Base-by-base conservation (phyloP, 2,329 filamentous ascomycete species). In the Lomentospora prolificans region DNA sequence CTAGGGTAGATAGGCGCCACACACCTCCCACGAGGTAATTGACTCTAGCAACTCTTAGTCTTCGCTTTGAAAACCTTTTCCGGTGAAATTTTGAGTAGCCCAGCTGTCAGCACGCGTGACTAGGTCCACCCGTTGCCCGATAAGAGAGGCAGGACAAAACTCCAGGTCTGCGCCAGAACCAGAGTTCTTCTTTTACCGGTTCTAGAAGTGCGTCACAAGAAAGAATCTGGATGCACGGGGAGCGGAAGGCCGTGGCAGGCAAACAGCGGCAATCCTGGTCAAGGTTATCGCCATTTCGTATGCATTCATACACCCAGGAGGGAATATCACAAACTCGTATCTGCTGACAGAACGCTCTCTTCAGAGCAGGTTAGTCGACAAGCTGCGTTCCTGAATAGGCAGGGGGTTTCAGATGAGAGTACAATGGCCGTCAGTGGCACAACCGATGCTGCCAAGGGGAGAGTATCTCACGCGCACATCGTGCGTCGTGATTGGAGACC, bases 331-430 rank as follows among this genome's bases (percentile, higher is more conserved):
- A 24, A 46, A 19, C 22, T 12, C 4, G 19, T 4, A 46, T 24
- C 41, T 9, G 10, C 41, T 19, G 9, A 46, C 19, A 9, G 41
- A 46, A 46, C n/a, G 10, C 22, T 24, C 22, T 19, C 22, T 24
- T n/a, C n/a, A n/a, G 30, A 33, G 12, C 25, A 31, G n/a, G n/a
- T 14, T 31, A 31, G n/a, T 14, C 31, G 39, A 27, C 27, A 54
- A 39, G 27, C 25, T 46, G 39, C 52, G n/a, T 30, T 19, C 7
- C 25, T 46, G 36, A 19, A 12, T 24, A 33, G 22, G 24, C 36
- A 10, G 8, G 6, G 12, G 39, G 52, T 54, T 54, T 54, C 52
- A 54, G 36, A 54, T 54, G 24, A 54, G 39, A 19, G 25, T 54
- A 54, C 52, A 46, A 28, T 25, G 52, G n/a, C 31, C 14, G 25